A percentile compares a stretch with the other conserved stretches of the same genome.
Evolutionary conservation across 257 asterid genomes (phyloP).

Genomic region (Eucommia ulmoides): DNA sequence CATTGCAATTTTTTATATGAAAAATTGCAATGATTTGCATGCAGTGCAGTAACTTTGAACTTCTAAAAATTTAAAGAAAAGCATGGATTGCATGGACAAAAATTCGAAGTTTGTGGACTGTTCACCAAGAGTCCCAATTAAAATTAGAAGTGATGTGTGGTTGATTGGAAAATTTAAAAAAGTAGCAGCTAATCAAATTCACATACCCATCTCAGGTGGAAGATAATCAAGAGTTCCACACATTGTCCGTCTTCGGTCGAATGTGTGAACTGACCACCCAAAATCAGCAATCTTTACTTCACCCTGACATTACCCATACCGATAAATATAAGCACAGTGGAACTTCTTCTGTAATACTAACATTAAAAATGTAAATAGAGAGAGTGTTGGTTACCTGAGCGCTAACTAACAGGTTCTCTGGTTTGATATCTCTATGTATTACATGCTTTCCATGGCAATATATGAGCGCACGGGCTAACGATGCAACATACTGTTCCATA

Average conservation of each 20-base stretch:
- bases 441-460: conserved; percentile 97
- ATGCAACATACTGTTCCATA: conserved; percentile 63
- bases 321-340: too few relatives aligned
- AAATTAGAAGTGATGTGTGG: too few relatives aligned
- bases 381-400: conserved; percentile 47
- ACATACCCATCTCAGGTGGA: conserved; percentile 98
- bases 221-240: conserved; percentile 97
- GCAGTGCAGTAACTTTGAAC: too few relatives aligned
- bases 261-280: conserved; percentile 98
- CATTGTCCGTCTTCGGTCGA: conserved; percentile 89
- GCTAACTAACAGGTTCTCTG: conserved; percentile 93
- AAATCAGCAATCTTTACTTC: conserved; percentile 93
- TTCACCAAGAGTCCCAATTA: too few relatives aligned
- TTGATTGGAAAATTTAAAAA: not conserved
- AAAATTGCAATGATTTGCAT: too few relatives aligned
- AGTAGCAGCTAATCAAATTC: conserved; percentile 2
- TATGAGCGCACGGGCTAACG: conserved; percentile 86
- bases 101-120: too few relatives aligned
- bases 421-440: conserved; percentile 90
- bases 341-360: too few relatives aligned
- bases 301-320: too few relatives aligned
- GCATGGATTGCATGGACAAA: too few relatives aligned
- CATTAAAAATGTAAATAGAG: not conserved
- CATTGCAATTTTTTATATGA: too few relatives aligned
- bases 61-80: too few relatives aligned